phyloP scores from a whole-genome alignment of 2,329 filamentous ascomycete genomes.

The Cladophialophora yegresii region DNA sequence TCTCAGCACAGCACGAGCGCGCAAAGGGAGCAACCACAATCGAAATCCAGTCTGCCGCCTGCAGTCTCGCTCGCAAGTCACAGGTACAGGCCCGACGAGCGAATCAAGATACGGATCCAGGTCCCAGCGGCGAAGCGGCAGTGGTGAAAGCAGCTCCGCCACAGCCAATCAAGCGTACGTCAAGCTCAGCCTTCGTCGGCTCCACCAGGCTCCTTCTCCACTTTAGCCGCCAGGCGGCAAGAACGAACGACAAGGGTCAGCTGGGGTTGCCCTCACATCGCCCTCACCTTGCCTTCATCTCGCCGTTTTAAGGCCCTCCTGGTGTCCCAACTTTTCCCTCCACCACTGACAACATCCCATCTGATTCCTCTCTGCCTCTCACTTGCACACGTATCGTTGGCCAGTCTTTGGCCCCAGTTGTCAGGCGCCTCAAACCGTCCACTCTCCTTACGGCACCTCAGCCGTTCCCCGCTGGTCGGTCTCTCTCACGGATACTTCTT shows the following conservation, averaged over 20 bases:
- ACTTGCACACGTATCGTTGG: conserved; percentile 15
- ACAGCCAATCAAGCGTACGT: conserved; percentile 4
- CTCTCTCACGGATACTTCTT: conserved; percentile 21
- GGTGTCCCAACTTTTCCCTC: conserved; percentile 8
- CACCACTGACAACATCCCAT: conserved; percentile 20
- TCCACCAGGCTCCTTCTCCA: conserved; percentile 15
- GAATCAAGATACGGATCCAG: conserved; percentile 22
- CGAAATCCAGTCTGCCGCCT: conserved; percentile 20
- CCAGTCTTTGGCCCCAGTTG: conserved; percentile 17
- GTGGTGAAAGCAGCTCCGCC: neutral
- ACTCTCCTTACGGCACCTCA: conserved; percentile 21
- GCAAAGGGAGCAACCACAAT: conserved; percentile 7
- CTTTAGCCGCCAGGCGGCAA: conserved; percentile 32
- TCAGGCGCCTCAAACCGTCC: conserved; percentile 26
- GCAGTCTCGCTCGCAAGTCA: conserved; percentile 23
- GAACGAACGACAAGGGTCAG: conserved; percentile 14
- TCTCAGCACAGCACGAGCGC: neutral
- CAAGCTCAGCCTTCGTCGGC: conserved; percentile 1
- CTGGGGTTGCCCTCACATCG: neutral
- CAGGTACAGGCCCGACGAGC: conserved; percentile 20
- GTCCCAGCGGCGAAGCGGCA: conserved; percentile 17
- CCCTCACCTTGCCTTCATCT: neutral
- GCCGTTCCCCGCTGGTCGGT: conserved; percentile 23
- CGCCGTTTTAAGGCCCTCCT: conserved; percentile 30
- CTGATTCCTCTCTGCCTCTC: conserved; percentile 15